Evolutionary conservation across 768 basidiomycete species (phyloP).

Genomic region (Phylloporus rhodoxanthus): DNA sequence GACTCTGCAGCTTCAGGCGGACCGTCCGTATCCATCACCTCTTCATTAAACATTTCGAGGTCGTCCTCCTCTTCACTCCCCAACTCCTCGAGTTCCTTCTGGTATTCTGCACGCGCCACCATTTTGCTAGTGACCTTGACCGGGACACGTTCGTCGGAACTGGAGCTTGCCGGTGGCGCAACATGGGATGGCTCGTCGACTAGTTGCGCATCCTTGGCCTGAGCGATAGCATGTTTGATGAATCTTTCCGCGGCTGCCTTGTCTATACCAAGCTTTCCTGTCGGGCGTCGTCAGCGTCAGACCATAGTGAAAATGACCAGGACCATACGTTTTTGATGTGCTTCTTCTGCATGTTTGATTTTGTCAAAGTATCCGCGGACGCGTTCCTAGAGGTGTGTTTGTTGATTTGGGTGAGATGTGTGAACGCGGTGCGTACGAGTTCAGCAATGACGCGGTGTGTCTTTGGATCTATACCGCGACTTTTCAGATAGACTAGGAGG

Average conservation of each 20-base stretch:
- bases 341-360: constrained; percentile 68
- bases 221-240: constrained; percentile 77
- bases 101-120: constrained; percentile 60
- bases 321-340: constrained; percentile 39
- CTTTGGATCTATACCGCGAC: constrained; percentile 72
- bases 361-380: constrained; percentile 80
- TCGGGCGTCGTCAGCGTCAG: not conserved
- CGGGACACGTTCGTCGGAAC: constrained; percentile 33
- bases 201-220: constrained; percentile 39
- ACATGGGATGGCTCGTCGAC: constrained; percentile 28
- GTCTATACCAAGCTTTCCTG: constrained; percentile 53
- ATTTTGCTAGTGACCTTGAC: constrained; percentile 67
- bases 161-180: constrained; percentile 8
- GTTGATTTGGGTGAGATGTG: not conserved
- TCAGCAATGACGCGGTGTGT: constrained; percentile 74
- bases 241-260: constrained; percentile 76
- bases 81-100: constrained; percentile 45
- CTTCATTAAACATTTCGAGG: constrained; percentile 33
- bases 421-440: constrained; percentile 20
- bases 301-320: not conserved
- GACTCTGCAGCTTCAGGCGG: not conserved
- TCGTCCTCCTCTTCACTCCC: constrained; percentile 39
- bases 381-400: constrained; percentile 47
- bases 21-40: constrained; percentile 5
- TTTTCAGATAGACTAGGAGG: constrained; percentile 68